Base-by-base conservation (phyloP, 2,329 filamentous ascomycete genomes). In the Emmonsiellopsis sp. region DNA sequence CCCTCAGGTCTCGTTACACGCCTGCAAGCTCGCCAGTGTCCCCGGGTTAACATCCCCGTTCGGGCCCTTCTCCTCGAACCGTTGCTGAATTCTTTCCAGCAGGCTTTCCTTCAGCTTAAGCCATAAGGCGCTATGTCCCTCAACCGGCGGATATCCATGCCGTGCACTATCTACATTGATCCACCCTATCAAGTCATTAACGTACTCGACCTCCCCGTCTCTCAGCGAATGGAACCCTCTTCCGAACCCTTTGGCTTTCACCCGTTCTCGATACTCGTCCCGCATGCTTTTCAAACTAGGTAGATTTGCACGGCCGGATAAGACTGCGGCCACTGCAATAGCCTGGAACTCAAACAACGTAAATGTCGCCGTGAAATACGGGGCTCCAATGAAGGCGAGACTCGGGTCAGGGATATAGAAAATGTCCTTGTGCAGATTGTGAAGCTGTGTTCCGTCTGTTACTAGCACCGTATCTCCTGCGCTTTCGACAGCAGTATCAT, bases 291-390 rank as follows among this genome's bases (percentile, higher is more conserved):
- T 66, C 34, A 65, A 49, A 0, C 63, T 56, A 0, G 83, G 82
- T 17, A 85, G 62, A 1, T 60, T 56, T 0, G 74, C 74, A 34
- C 72, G 69, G 0, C 80, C 81, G 0, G 78, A 71, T 3, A 83
- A 73, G 0, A 84, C 77, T 2, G 79, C 75, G 0, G 83, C 78
- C 0, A 85, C 70, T 0, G 76, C 77, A 57, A 84, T 79, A 0
- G 82, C 83, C 62, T 88, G 85, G 58, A 85, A 86, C 55, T 87
- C 84, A 56, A 86, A 87, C 0, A 87, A 70, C 0, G 81, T 82
- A 60, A 87, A 88, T 0, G 84, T 87, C 0, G 83, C 82, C 0
- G 80, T 80, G 60, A 85, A 80, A 60, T 82, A 86, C 0, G 82
- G 83, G 0, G 84, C 78, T 0, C 84, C 84, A 14, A 87, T 71